Conservation (phyloP, 768 basidiomycete species). For the Boletales sp. region DNA sequence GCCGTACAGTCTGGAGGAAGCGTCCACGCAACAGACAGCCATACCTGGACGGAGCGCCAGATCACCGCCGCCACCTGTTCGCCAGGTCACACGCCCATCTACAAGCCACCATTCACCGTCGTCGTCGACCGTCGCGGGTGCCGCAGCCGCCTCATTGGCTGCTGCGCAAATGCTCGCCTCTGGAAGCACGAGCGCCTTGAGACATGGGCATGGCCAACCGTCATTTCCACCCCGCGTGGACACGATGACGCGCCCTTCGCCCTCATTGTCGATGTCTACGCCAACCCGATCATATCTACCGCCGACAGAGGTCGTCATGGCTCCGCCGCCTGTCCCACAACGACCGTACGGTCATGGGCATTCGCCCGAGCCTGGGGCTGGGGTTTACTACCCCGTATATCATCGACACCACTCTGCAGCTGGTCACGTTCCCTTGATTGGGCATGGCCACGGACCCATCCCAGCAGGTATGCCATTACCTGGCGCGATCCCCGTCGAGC, state of each 20-base stretch:
- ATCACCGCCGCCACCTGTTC: background rate
- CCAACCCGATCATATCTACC: constrained; percentile 9
- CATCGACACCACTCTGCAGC: too few species aligned
- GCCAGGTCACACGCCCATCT: constrained; percentile 6
- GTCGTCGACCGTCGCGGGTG: background rate
- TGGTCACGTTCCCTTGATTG: too few species aligned
- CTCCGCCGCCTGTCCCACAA: background rate
- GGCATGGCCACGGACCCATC: too few species aligned
- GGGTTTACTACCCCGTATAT: background rate
- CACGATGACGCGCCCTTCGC: background rate
- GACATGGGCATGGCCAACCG: background rate
- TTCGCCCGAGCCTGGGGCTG: background rate
- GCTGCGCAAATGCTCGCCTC: background rate
- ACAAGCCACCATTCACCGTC: constrained; percentile 1
- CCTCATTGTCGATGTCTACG: too few species aligned
- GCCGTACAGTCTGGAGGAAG: constrained; percentile 58
- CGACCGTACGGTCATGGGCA: background rate
- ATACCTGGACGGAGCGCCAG: background rate
- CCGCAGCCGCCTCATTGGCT: background rate
- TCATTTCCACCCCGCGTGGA: constrained; percentile 10
- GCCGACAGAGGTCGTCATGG: background rate
- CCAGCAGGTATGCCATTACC: too few species aligned
- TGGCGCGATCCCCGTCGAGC: too few species aligned
- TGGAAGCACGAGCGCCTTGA: background rate
- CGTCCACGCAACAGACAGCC: background rate